phyloP scores from a whole-genome alignment of 345 rosid genomes.

The Pseudoturritis turrita region DNA sequence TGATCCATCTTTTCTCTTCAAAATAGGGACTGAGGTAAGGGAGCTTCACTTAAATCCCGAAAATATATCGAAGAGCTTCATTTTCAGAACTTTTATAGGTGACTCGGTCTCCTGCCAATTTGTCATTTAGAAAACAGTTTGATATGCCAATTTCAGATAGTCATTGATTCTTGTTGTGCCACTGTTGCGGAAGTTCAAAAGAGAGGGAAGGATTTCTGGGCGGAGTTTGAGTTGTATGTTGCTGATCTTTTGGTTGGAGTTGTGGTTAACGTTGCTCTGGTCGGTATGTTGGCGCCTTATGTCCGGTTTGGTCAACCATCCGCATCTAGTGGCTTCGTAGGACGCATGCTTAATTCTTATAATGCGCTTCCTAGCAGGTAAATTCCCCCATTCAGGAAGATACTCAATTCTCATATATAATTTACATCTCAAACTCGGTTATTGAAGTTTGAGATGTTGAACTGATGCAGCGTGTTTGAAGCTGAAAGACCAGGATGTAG shows the following conservation, averaged over 20 bases:
- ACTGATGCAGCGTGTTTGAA: conserved; percentile 63
- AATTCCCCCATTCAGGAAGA: not conserved
- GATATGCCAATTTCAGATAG: conserved; percentile 51
- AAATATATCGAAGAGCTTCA: not conserved
- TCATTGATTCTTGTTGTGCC: conserved; percentile 86
- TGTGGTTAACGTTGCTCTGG: conserved; percentile 81
- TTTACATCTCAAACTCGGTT: not conserved
- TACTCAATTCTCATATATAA: not conserved
- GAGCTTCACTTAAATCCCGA: not conserved
- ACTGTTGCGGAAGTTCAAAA: conserved; percentile 91
- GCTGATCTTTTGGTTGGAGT: conserved; percentile 90
- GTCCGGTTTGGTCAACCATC: conserved; percentile 75
- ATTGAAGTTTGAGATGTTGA: not conserved
- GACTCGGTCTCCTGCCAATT: not conserved
- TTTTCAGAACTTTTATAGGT: not conserved
- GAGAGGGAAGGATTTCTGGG: conserved; percentile 93
- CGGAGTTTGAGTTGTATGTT: conserved; percentile 84
- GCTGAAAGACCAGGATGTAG: conserved; percentile 83
- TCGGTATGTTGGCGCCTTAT: conserved; percentile 93
- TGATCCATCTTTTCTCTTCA: conserved; percentile 94
- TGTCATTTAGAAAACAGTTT: not conserved
- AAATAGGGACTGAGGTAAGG: conserved; percentile 80
- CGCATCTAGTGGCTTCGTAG: conserved; percentile 57
- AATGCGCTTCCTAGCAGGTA: conserved; percentile 96
- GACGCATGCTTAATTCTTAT: conserved; percentile 61